Base-by-base conservation (phyloP, 164 flowering plant genomes). In the Vitis rotundifolia region DNA sequence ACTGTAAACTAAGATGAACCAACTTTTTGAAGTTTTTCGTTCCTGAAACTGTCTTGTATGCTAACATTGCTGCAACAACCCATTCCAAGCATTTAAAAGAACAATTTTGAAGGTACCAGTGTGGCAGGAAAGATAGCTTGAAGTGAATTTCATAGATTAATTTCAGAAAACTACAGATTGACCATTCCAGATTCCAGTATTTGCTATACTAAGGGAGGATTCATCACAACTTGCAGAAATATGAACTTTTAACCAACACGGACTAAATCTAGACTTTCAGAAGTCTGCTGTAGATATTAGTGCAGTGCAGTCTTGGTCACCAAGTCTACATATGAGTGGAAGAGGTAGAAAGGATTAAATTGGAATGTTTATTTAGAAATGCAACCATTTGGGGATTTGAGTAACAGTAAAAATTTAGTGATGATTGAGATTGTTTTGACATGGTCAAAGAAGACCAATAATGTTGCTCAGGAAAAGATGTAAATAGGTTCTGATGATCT, bases 41-140 rank as follows among this genome's bases (percentile, higher is more conserved):
- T 71, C 99, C 99, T 15, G 94, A 75, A 26, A 90, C 80, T 4
- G 92, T 91, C 82, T 90, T 93, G 83, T 93, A 95, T 51, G 91
- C 97, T 76, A 95, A 78, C 93, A 95, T 95, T 48, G 88, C 99
- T 95, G 89, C 87, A 86, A 59, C 59, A 60, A 73, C 16, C 64
- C 61, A 70, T 14, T 11, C 3, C 19, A 14, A 73, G 63, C 8
- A 64, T 56, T 58, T 22, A 64, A 52, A 56, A 67, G n/a, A 50
- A 53, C 6, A 49, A 63, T 31, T 59, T 9, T 15, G 19, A 61
- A 11, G 49, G 49, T 26, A 48, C 5, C 59, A 29, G 9, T 9
- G 37, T 51, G 52, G 11, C 44, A 55, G 44, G 13, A 51, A 16
- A 59, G 11, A 63, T 53, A 18, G 15, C 7, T 53, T 5, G 61